Evolutionary conservation across 768 basidiomycete genomes (phyloP).

Genomic region (Trametes meyenii): DNA sequence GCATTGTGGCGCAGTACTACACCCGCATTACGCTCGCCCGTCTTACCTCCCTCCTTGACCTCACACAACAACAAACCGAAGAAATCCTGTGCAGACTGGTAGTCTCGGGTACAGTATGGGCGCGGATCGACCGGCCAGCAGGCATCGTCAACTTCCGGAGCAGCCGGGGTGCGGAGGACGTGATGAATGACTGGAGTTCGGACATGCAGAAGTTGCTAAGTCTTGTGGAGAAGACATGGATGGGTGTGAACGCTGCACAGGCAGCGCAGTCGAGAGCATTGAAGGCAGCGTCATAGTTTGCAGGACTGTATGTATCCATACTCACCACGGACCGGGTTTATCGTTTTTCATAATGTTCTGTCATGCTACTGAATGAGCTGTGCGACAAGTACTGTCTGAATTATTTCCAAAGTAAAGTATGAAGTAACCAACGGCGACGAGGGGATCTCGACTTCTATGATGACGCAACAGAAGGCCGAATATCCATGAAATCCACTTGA

Average conservation of each 20-base stretch:
- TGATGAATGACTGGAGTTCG: conserved; percentile 98
- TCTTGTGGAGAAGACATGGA: conserved; percentile 98
- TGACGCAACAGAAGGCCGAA: neutral
- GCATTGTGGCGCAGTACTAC: conserved; percentile 93
- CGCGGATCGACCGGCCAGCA: conserved; percentile 88
- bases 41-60: conserved; percentile 84
- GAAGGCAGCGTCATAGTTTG: conserved; percentile 40
- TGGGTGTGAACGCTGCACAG: conserved; percentile 90
- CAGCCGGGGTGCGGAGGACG: conserved; percentile 84
- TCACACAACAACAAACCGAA: conserved; percentile 81
- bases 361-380: neutral
- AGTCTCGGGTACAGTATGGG: conserved; percentile 90
- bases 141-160: conserved; percentile 88
- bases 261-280: conserved; percentile 71
- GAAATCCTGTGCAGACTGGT: conserved; percentile 88
- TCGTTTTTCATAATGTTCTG: neutral
- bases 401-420: conserved; percentile 13
- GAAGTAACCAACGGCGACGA: neutral
- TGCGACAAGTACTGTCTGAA: neutral
- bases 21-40: conserved; percentile 86
- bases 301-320: conserved; percentile 27
- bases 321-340: conserved; percentile 20
- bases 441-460: neutral
- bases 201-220: conserved; percentile 93
- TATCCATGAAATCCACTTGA: conserved; percentile 10